Evolutionary conservation across 768 basidiomycete species (phyloP), one percentile per base, ranked within the genome.

Genomic region (Boletellus ananiceps): DNA sequence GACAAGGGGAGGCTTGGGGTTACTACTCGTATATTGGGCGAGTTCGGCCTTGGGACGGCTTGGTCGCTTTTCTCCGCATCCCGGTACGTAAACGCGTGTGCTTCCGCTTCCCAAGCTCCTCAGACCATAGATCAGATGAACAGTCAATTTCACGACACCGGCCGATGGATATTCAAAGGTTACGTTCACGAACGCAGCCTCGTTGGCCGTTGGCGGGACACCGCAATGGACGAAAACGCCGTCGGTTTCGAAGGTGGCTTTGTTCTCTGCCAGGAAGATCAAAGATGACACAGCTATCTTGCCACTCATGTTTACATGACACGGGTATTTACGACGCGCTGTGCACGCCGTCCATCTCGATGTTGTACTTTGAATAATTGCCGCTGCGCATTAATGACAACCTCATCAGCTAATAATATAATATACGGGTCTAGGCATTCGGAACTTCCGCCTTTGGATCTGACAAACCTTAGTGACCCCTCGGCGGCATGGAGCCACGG

Each of bases 201-300:
- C 34, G 77, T 77, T 33, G 80, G 79, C 32, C 69, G 76, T 18
- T 79, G 79, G 79, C 73, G 79, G 45, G 78, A 78, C 50, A 78
- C 74, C 18, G 63, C 64, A 35, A 79, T 74, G 1, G 60, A 63
- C 21, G 57, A 63, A 15, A 61, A 70, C 44, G 57, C 59, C 19
- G 57, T 71, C n/a, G 79, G 79, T n/a, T 72, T 69, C 44, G 76
- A 77, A 61, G 77, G 79, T 37, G 69, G 71, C 25, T 81, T 80
- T 57, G 70, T 73, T 33, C 69, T 76, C 33, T 67, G 66, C 52
- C 70, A 69, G 57, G 65, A 58, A 44, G 65, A 64, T 51, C 57
- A 29, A 55, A 55, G 51, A 48, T 38, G 51, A 53, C 52, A 55
- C 55, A 29, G 38, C 42, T 44, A 54, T 29, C 29, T 29, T 29